Percentiles rank a stretch among this genome's conserved stretches.
phyloP scores from a whole-genome alignment of 331 rosid genomes.

The Quercus lobata region DNA sequence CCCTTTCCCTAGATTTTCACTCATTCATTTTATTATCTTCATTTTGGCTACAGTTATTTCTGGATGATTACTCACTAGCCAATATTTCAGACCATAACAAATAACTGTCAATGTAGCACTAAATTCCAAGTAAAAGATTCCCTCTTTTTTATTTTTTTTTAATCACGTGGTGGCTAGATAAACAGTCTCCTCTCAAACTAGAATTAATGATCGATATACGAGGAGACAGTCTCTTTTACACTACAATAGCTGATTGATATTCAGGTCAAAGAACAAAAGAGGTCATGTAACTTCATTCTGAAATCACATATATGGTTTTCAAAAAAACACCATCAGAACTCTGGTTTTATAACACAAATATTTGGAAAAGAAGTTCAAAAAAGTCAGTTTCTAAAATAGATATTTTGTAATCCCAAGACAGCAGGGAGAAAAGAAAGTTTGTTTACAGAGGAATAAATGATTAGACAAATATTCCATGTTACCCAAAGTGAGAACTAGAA shows the following conservation, averaged over 20 bases:
- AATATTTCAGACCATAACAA: background rate
- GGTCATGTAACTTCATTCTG: background rate
- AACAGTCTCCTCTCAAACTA: no score
- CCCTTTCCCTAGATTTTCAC: background rate
- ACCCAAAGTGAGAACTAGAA: background rate
- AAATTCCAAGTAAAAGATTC: background rate
- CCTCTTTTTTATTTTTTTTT: background rate
- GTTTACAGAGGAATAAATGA: background rate
- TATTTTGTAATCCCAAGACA: background rate
- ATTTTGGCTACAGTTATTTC: background rate
- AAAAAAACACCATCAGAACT: background rate
- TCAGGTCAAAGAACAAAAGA: background rate
- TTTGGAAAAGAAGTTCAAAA: background rate
- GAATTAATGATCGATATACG: no score
- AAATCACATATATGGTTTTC: background rate
- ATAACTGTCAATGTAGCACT: background rate
- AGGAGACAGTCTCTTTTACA: no score
- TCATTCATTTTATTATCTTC: background rate
- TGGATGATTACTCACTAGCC: background rate
- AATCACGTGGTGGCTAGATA: background rate
- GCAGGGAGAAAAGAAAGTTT: background rate
- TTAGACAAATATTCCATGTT: background rate
- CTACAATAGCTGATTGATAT: no score
- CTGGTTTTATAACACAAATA: background rate
- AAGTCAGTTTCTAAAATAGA: background rate